Percentiles rank a stretch among this genome's conserved stretches.
Conservation (phyloP, 257 asterid species). For the Scutellaria minor region DNA sequence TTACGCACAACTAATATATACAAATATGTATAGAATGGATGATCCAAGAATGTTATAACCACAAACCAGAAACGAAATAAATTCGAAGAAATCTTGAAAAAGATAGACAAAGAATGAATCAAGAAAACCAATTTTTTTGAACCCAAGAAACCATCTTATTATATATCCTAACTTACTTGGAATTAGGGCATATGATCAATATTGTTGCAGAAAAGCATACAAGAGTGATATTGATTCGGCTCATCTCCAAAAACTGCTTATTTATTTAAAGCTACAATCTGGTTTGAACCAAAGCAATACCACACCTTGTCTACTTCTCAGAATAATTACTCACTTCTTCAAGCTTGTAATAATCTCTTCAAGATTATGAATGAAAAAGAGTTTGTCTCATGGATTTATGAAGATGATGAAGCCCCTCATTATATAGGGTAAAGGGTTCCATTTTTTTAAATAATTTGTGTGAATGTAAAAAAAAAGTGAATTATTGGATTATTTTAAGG, state of each 20-base stretch:
- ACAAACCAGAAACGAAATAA: too few relatives aligned
- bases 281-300: constrained; percentile 49
- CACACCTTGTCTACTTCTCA: constrained; percentile 55
- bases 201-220: constrained; percentile 51
- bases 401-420: constrained; percentile 5
- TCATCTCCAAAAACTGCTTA: constrained; percentile 37
- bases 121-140: neutral
- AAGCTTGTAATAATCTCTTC: neutral
- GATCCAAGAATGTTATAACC: too few relatives aligned
- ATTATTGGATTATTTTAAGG: neutral
- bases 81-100: too few relatives aligned
- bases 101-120: neutral
- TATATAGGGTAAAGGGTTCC: too few relatives aligned
- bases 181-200: neutral
- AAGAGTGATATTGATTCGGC: constrained; percentile 88
- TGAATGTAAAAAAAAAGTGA: neutral
- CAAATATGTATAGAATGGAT: too few relatives aligned
- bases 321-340: neutral
- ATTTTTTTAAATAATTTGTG: neutral
- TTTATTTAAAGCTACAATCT: neutral
- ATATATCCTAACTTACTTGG: neutral
- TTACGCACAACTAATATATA: too few relatives aligned
- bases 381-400: neutral
- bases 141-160: neutral
- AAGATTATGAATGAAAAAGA: constrained; percentile 8